Evolutionary conservation across 169 alveolate species (phyloP).

Genomic region (Cryptosporidium ubiquitum): DNA sequence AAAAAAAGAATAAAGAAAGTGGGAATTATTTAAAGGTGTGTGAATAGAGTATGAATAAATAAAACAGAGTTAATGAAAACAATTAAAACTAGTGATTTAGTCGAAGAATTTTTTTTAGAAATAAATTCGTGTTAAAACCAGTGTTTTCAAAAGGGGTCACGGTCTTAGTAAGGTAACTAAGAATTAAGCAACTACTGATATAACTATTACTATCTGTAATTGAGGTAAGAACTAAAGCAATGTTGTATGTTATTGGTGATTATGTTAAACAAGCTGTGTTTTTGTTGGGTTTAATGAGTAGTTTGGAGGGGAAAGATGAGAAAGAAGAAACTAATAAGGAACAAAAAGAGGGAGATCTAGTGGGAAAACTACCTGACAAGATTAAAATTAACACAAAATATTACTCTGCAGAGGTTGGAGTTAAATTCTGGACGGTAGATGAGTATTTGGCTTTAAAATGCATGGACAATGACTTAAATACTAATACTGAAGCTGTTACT

Average conservation of each 20-base stretch:
- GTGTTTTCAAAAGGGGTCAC: too few species aligned
- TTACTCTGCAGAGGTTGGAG: neutral
- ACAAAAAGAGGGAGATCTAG: neutral
- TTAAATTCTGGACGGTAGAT: neutral
- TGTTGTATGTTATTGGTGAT: slow-evolving; percentile 43
- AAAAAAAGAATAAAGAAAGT: too few species aligned
- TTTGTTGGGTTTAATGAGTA: neutral
- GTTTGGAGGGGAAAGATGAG: neutral
- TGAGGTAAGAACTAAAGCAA: too few species aligned
- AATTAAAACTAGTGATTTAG: too few species aligned
- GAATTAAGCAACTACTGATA: too few species aligned
- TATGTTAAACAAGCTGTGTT: neutral
- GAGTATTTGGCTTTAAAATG: neutral
- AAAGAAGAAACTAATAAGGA: neutral
- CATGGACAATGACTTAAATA: neutral
- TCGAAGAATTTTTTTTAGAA: too few species aligned
- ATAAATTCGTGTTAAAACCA: too few species aligned
- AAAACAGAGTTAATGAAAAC: too few species aligned
- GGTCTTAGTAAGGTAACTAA: too few species aligned
- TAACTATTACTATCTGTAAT: too few species aligned
- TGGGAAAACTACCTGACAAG: neutral
- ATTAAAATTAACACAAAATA: neutral
- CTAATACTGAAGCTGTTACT: neutral
- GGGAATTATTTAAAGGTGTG: too few species aligned
- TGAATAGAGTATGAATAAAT: too few species aligned